A percentile compares a stretch with the other conserved stretches of the same genome.
Evolutionary conservation across 352 stramenopile species (phyloP).

Genomic region (Pythium rhizo-oryzae): DNA sequence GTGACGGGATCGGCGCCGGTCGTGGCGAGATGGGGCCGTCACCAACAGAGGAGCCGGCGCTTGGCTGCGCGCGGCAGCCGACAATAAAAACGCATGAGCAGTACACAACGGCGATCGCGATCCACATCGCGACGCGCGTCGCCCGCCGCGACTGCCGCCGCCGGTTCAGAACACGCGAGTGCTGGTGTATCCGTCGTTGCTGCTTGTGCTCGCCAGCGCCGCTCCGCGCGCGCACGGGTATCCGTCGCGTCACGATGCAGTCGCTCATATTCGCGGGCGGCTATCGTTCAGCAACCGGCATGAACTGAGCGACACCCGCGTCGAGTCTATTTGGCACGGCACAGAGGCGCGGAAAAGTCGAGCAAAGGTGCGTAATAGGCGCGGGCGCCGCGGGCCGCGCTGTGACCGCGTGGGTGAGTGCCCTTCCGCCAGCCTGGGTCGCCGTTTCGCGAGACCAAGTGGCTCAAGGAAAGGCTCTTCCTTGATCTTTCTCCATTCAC

Average conservation of each 20-base stretch:
- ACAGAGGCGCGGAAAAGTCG: neutral
- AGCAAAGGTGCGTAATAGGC: neutral
- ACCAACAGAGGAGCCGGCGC: neutral
- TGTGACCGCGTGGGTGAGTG: neutral
- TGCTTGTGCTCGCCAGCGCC: neutral
- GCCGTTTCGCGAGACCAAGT: conserved; percentile 3
- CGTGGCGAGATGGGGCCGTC: neutral
- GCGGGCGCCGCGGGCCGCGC: neutral
- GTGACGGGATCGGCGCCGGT: neutral
- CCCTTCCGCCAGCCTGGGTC: neutral
- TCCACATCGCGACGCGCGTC: neutral
- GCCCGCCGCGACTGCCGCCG: neutral
- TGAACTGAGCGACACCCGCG: neutral
- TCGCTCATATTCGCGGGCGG: conserved; percentile 6
- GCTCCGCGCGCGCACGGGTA: conserved; percentile 10
- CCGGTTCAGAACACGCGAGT: too few relatives aligned
- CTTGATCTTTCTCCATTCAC: conserved; percentile 4
- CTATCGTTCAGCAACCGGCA: neutral
- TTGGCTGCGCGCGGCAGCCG: conserved; percentile 15
- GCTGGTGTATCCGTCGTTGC: neutral
- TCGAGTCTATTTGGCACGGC: neutral
- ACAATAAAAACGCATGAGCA: neutral
- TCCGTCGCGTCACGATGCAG: conserved; percentile 7
- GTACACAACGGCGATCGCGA: conserved; percentile 6
- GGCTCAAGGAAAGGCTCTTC: conserved; percentile 5